These are phyloP conservation scores for Trichomonas gallinae DNA, from an alignment of 208 protist genomes.

Conservation along the genomic window DNA sequence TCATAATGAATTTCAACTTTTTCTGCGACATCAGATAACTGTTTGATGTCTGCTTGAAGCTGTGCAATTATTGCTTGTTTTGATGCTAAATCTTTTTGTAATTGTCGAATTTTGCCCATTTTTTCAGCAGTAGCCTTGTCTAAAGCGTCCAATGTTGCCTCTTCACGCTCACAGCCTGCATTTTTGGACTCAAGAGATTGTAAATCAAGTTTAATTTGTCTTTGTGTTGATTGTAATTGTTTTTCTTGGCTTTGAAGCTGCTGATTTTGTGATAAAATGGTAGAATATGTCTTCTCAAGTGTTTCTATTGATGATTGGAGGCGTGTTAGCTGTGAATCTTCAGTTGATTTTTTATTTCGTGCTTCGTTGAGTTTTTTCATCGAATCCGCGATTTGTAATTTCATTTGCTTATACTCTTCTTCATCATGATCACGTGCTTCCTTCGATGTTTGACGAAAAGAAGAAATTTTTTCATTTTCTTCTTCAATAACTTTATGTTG, in stretches of 20 bases:
- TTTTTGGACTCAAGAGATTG: not conserved
- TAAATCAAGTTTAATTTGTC: not conserved
- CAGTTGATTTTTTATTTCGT: not conserved
- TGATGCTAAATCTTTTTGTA: not conserved
- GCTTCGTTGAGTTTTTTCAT: not conserved
- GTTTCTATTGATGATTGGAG: not conserved
- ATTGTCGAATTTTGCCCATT: not conserved
- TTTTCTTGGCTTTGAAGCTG: not conserved
- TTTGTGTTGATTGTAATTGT: not conserved
- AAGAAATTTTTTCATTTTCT: not conserved
- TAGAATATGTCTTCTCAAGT: not conserved
- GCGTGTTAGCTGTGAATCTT: not conserved
- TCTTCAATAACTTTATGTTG: not conserved
- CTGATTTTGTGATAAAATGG: not conserved
- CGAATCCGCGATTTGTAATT: not conserved
- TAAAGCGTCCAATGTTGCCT: not conserved
- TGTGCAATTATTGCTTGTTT: not conserved
- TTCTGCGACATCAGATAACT: not conserved
- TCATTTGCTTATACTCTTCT: not conserved
- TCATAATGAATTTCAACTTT: not conserved
- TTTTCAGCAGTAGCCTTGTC: not conserved
- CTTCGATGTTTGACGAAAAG: not conserved
- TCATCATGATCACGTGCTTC: not conserved
- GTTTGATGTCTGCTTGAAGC: not conserved
- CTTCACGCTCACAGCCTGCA: not conserved